Conservation (phyloP, 345 rosid species). For the Brassica cretica region DNA sequence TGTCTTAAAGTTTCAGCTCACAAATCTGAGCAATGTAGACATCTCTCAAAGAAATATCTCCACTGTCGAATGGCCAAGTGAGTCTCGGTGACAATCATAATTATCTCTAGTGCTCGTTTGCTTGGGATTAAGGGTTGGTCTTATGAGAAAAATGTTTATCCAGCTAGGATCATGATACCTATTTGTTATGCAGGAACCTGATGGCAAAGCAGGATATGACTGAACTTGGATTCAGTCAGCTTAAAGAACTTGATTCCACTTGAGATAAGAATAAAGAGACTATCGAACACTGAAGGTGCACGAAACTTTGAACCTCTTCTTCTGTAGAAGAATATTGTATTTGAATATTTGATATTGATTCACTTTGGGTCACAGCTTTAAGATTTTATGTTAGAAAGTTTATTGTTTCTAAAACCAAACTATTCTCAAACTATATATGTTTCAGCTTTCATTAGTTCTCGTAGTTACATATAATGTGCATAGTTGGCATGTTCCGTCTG, state of each 20-base stretch:
- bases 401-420: not conserved
- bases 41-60: conserved; percentile 72
- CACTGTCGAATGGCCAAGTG: conserved; percentile 91
- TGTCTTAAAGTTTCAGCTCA: conserved; percentile 80
- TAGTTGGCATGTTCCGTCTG: not conserved
- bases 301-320: conserved; percentile 7
- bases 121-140: not conserved
- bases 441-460: not conserved
- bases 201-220: conserved; percentile 90
- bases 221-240: conserved; percentile 73
- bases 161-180: not conserved
- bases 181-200: conserved; percentile 60
- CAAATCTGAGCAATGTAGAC: conserved; percentile 72
- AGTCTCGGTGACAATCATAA: conserved; percentile 28
- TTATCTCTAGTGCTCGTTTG: not conserved
- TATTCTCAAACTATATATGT: not conserved
- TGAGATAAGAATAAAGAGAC: conserved; percentile 27
- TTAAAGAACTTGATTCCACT: conserved; percentile 39
- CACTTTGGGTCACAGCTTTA: not conserved
- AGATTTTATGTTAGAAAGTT: not conserved
- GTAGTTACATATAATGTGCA: not conserved
- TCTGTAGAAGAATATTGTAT: not conserved
- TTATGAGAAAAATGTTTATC: not conserved
- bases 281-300: conserved; percentile 18
- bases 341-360: not conserved